Evolutionary conservation across 1,139 yeast species (phyloP).

Genomic region (Taphrina flavorubra): DNA sequence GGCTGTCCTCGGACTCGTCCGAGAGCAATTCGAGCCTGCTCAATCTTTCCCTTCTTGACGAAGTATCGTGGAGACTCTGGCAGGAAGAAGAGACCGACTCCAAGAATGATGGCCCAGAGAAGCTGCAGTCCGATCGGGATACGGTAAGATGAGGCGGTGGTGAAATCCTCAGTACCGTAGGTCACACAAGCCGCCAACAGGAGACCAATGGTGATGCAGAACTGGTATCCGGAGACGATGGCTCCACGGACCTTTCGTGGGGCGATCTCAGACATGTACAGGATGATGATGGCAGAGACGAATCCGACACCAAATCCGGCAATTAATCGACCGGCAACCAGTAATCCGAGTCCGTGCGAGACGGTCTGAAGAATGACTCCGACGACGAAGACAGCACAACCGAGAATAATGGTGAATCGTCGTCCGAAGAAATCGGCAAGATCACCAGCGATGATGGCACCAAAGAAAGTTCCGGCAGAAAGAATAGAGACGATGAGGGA

Average conservation of each 20-base stretch:
- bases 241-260: constrained; percentile 76
- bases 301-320: constrained; percentile 72
- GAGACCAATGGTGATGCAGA: constrained; percentile 71
- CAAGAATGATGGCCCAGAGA: constrained; percentile 55
- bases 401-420: constrained; percentile 29
- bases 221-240: constrained; percentile 69
- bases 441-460: constrained; percentile 62
- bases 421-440: constrained; percentile 58
- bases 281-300: constrained; percentile 67
- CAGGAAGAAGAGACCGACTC: constrained; percentile 58
- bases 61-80: constrained; percentile 70
- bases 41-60: constrained; percentile 54
- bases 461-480: constrained; percentile 53
- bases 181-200: constrained; percentile 70
- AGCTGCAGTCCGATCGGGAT: constrained; percentile 62
- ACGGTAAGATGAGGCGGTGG: constrained; percentile 70
- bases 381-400: constrained; percentile 49
- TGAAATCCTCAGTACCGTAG: constrained; percentile 66
- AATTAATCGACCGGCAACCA: constrained; percentile 56
- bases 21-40: constrained; percentile 55
- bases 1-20: constrained; percentile 54
- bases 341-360: constrained; percentile 53
- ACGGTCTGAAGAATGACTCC: constrained; percentile 56
- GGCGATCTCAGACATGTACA: constrained; percentile 73
- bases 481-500: constrained; percentile 64